These are phyloP conservation scores for Cucurbitaria berberidis DNA, from an alignment of 2,329 filamentous ascomycete species.

Conservation along the genomic window DNA sequence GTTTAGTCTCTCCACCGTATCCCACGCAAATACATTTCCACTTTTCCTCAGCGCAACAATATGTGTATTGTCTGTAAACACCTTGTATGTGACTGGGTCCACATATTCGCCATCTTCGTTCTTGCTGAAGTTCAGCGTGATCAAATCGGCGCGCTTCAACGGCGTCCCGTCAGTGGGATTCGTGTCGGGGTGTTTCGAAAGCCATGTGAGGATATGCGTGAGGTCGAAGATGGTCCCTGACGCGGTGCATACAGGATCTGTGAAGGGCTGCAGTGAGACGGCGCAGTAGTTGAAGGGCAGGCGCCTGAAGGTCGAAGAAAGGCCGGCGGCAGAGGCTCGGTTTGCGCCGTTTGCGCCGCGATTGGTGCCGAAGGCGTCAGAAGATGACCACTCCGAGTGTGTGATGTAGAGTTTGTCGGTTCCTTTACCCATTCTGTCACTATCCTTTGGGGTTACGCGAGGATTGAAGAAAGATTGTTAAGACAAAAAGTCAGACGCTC, in stretches of 20 bases:
- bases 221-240: constrained; percentile 93
- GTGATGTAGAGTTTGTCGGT: constrained; percentile 70
- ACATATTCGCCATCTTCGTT: constrained; percentile 92
- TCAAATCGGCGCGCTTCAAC: constrained; percentile 79
- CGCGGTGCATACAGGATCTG: constrained; percentile 88
- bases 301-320: constrained; percentile 73
- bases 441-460: no score
- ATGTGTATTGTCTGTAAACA: constrained; percentile 97
- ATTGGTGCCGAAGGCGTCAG: constrained; percentile 85
- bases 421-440: constrained; percentile 44
- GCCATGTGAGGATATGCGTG: constrained; percentile 91
- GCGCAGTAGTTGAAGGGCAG: constrained; percentile 99
- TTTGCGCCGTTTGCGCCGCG: constrained; percentile 69
- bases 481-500: no score
- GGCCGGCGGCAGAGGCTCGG: constrained; percentile 58
- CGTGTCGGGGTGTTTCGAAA: constrained; percentile 90
- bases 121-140: constrained; percentile 88
- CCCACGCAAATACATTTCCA: constrained; percentile 95
- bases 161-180: constrained; percentile 87
- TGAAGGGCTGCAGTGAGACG: constrained; percentile 92
- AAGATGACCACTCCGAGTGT: constrained; percentile 95
- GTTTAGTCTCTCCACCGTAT: constrained; percentile 93
- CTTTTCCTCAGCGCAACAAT: constrained; percentile 86
- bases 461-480: no score
- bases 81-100: constrained; percentile 96